phyloP scores from a whole-genome alignment of 129 eudicot genomes.

The Artemisia annua region DNA sequence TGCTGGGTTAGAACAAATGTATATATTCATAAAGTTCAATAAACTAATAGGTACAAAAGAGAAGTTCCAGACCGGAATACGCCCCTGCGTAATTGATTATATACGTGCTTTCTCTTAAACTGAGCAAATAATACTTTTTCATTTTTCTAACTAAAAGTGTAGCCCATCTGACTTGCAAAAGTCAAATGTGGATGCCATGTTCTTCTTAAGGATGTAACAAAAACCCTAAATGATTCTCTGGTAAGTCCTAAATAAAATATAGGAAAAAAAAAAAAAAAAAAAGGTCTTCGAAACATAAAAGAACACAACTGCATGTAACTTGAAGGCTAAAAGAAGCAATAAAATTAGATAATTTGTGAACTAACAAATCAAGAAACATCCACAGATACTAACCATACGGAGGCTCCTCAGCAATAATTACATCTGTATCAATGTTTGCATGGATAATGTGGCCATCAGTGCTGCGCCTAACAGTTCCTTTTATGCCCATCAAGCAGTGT shows the following conservation, averaged over 20 bases:
- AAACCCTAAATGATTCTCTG: too few species aligned
- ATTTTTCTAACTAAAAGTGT: too few species aligned
- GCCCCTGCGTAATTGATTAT: too few species aligned
- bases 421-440: constrained; percentile 98
- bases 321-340: not conserved
- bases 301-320: not conserved
- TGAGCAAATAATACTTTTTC: too few species aligned
- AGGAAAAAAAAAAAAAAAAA: not conserved
- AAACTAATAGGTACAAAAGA: too few species aligned
- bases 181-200: too few species aligned
- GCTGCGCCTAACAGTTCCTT: constrained; percentile 98
- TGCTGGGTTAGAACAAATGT: not conserved
- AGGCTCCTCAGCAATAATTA: constrained; percentile 97
- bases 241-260: too few species aligned
- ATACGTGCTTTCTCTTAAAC: too few species aligned
- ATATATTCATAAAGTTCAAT: too few species aligned
- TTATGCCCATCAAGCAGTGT: constrained; percentile 98
- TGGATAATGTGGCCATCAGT: constrained; percentile 98
- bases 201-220: too few species aligned
- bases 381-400: constrained; percentile 73
- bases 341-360: not conserved
- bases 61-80: too few species aligned
- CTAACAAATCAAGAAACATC: not conserved
- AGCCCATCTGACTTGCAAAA: too few species aligned
- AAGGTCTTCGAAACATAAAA: not conserved